Evolutionary conservation across 371 early-diverging fungal species (phyloP), one percentile per base, ranked within the genome.

Genomic region (Lichtheimia ornata): DNA sequence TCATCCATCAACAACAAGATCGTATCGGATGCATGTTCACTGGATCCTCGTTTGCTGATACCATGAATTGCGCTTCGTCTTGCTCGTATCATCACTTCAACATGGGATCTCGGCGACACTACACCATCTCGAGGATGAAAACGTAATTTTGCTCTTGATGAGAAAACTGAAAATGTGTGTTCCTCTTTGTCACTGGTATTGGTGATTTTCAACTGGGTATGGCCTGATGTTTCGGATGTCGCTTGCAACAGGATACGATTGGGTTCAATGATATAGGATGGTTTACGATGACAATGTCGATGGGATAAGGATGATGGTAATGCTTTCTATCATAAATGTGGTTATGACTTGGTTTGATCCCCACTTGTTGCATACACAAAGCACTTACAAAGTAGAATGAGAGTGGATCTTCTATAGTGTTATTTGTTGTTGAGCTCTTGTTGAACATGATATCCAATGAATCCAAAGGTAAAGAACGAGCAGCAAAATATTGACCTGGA

Each of bases 401-500:
- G n/a, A 35, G 28, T 24, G 40, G 14, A 22, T 53, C 22, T 27
- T 53, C 22, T 41, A 27, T 14, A 22, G 51, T 18, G 4, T 44
- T 17, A 15, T 40, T 41, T 28, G 28, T 55, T 55, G 30, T 14
- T 40, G 40, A 18, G 5, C 47, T 47, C 6, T 58, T 50, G 17
- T 58, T 25, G 65, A 68, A 69, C 15, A 65, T 47, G 53, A 55
- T 27, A 42, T 65, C 49, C 5, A 70, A 30, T 6, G 63, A 64
- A 28, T 62, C 40, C 3, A 72, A 50, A 2, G 76, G 72, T n/a
- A 76, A 47, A 14, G 76, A 72, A 18, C 67, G 52, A 44, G 68
- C 71, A n/a, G 60, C 65, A 61, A 72, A 76, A 47, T 72, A 72
- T 17, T 68, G 58, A 0, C 76, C 76, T 5, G 73, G 71, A 18